phyloP scores from a whole-genome alignment of 768 basidiomycete genomes.

The Zangia roseola region DNA sequence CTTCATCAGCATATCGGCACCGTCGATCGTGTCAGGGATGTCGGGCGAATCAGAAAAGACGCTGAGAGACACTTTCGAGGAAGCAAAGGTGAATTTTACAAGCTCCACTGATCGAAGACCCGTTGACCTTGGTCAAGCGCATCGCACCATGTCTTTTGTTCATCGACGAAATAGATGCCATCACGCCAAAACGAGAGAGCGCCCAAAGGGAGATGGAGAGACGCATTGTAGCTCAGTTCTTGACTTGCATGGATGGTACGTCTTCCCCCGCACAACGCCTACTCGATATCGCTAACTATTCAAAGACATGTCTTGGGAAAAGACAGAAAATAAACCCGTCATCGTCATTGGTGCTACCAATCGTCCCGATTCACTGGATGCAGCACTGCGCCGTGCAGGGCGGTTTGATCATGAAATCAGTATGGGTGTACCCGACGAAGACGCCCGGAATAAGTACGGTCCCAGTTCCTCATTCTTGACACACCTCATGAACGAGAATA shows the following conservation, averaged over 20 bases:
- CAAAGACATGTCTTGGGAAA: slow-evolving; percentile 96
- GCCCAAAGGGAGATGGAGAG: slow-evolving; percentile 99
- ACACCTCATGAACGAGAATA: too few species aligned
- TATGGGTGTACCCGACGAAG: slow-evolving; percentile 95
- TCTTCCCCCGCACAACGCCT: background rate
- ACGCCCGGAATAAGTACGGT: slow-evolving; percentile 82
- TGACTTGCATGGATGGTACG: slow-evolving; percentile 98
- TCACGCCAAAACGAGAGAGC: slow-evolving; percentile 96
- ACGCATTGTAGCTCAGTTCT: slow-evolving; percentile 93
- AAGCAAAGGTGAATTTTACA: slow-evolving; percentile 72
- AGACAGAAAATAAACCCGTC: slow-evolving; percentile 88
- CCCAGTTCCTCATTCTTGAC: too few species aligned
- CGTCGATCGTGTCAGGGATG: slow-evolving; percentile 96
- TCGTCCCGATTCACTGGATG: slow-evolving; percentile 90
- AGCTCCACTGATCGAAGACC: background rate
- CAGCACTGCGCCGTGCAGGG: slow-evolving; percentile 89
- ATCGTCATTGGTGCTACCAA: slow-evolving; percentile 97
- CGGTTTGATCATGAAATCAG: slow-evolving; percentile 97
- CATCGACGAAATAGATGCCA: slow-evolving; percentile 97
- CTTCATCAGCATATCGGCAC: slow-evolving; percentile 93
- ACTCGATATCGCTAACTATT: background rate
- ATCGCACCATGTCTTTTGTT: slow-evolving; percentile 92
- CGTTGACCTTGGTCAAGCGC: slow-evolving; percentile 45
- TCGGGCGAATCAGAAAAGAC: slow-evolving; percentile 99
- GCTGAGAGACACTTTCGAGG: slow-evolving; percentile 92